These are phyloP conservation scores for Dactylellina drechsleri DNA, from an alignment of 2,329 filamentous ascomycete genomes.

Conservation along the genomic window DNA sequence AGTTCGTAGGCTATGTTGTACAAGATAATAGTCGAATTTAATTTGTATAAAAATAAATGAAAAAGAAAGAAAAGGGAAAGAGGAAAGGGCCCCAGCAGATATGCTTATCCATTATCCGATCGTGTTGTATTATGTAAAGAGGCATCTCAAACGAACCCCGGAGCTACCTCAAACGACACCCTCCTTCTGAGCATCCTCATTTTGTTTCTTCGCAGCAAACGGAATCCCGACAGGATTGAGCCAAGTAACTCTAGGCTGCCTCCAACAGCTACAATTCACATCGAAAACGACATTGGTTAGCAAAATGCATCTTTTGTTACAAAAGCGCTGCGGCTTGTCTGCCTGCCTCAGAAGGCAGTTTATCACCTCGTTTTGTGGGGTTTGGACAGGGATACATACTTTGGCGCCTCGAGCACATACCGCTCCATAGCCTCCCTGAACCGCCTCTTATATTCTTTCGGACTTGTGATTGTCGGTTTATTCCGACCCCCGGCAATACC, in stretches of 20 bases:
- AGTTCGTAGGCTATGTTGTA: neutral
- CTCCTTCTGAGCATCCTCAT: slow-evolving; percentile 48
- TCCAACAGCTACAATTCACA: slow-evolving; percentile 48
- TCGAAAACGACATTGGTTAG: slow-evolving; percentile 15
- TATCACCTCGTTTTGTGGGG: neutral
- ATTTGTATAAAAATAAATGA: neutral
- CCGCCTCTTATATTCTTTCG: slow-evolving; percentile 95
- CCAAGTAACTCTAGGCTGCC: slow-evolving; percentile 54
- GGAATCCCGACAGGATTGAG: slow-evolving; percentile 53
- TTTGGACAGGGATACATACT: slow-evolving; percentile 48
- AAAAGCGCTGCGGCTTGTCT: neutral
- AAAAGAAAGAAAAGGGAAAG: neutral
- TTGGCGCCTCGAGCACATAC: slow-evolving; percentile 66
- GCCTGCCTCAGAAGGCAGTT: slow-evolving; percentile 19
- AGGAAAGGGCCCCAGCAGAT: neutral
- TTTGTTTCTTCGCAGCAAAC: slow-evolving; percentile 48
- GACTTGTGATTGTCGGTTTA: slow-evolving; percentile 92
- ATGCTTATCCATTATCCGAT: neutral
- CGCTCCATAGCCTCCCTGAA: slow-evolving; percentile 97
- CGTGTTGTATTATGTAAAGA: slow-evolving; percentile 8
- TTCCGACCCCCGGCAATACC: slow-evolving; percentile 82
- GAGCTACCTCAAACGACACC: neutral
- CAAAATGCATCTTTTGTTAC: slow-evolving; percentile 8
- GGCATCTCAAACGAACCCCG: slow-evolving; percentile 5
- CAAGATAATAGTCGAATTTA: neutral